Evolutionary conservation across 257 asterid species (phyloP).

Genomic region (Nicotiana otophora): DNA sequence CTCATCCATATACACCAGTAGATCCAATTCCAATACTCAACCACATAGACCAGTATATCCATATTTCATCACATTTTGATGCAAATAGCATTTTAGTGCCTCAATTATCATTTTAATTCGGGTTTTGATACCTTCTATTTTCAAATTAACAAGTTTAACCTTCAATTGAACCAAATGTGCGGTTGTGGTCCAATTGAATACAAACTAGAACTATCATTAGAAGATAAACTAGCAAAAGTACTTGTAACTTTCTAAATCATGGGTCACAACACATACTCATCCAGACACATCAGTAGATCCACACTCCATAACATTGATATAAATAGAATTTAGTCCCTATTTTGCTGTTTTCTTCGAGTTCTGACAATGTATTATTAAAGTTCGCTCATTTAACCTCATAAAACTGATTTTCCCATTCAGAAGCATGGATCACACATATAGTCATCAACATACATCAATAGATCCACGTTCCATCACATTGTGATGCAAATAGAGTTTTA

Average conservation of each 20-base stretch:
- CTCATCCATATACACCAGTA: not conserved
- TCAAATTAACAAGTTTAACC: not conserved
- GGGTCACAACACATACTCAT: not conserved
- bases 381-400: not conserved
- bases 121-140: not conserved
- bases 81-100: not conserved
- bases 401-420: not conserved
- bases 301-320: not conserved
- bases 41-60: not conserved
- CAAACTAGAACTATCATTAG: not conserved
- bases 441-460: not conserved
- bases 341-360: not conserved
- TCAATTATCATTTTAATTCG: not conserved
- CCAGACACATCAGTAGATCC: not conserved
- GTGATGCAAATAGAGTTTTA: not conserved
- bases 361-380: not conserved
- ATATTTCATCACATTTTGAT: not conserved
- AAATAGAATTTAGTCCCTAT: not conserved
- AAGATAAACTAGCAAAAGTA: not conserved
- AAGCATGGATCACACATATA: not conserved
- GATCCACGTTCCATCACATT: not conserved
- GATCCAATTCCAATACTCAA: slow-evolving; percentile 1
- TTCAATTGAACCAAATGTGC: not conserved
- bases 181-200: not conserved
- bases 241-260: not conserved